These are phyloP conservation scores for Hypoxylon intermedium DNA, from an alignment of 495 filamentous ascomycete genomes.

Conservation along the genomic window DNA sequence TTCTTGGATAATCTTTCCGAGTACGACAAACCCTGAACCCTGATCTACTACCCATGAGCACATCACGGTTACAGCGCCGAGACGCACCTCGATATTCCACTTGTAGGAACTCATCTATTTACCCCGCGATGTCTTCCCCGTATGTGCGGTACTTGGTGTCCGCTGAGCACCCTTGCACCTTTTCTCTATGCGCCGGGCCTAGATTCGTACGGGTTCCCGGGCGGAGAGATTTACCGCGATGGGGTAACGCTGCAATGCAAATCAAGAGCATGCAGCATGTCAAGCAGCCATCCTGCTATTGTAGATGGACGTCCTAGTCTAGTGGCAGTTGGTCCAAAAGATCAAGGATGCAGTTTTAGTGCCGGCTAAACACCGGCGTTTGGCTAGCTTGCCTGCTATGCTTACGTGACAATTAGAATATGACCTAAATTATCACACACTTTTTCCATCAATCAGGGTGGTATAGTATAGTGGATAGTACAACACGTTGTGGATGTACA, in stretches of 20 bases:
- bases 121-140: slow-evolving; percentile 29
- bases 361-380: too few relatives aligned
- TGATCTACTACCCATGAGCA: background rate
- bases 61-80: background rate
- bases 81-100: slow-evolving; percentile 1
- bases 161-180: slow-evolving; percentile 10
- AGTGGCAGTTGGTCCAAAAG: too few relatives aligned
- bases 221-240: slow-evolving; percentile 5
- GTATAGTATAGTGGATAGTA: slow-evolving; percentile 37
- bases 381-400: too few relatives aligned
- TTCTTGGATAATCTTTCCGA: background rate
- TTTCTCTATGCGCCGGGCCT: too few relatives aligned
- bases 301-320: too few relatives aligned
- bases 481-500: slow-evolving; percentile 39
- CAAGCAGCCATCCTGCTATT: too few relatives aligned
- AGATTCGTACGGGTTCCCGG: slow-evolving; percentile 1
- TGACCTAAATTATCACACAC: background rate
- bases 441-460: background rate
- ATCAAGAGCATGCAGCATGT: too few relatives aligned
- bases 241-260: too few relatives aligned
- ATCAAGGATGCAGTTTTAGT: too few relatives aligned
- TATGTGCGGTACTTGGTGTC: slow-evolving; percentile 1
- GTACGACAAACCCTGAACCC: background rate
- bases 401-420: background rate
- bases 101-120: background rate